These are phyloP conservation scores for Candida gorgasii DNA, from an alignment of 805 yeast genomes.

Conservation along the genomic window DNA sequence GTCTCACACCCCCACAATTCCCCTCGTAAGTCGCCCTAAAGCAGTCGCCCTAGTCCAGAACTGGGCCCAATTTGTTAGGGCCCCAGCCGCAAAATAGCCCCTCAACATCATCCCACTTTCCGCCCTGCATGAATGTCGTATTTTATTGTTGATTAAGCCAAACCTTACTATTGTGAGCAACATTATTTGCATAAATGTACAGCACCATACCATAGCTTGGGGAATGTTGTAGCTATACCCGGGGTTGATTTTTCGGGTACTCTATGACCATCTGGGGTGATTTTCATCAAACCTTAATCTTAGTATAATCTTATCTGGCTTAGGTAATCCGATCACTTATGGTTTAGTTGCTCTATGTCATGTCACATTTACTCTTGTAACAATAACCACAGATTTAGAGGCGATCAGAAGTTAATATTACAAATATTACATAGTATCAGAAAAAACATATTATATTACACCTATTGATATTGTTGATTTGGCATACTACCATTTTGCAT, in stretches of 20 bases:
- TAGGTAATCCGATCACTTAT: neutral
- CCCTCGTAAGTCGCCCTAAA: slow-evolving; percentile 5
- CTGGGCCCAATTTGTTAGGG: neutral
- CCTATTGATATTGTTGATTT: slow-evolving; percentile 54
- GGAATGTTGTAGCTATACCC: neutral
- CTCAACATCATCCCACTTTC: slow-evolving; percentile 3
- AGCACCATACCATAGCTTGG: neutral
- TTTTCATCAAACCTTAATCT: neutral
- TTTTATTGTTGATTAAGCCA: neutral
- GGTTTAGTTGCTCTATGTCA: too few species aligned
- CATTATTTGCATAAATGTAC: neutral
- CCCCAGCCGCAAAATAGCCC: slow-evolving; percentile 1
- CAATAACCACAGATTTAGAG: too few species aligned
- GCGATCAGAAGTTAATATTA: too few species aligned
- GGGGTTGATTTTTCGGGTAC: neutral
- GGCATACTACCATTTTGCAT: slow-evolving; percentile 50
- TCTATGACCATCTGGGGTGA: too few species aligned
- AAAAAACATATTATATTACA: slow-evolving; percentile 10
- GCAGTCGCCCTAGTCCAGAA: neutral
- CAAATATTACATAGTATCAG: too few species aligned
- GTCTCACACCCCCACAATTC: slow-evolving; percentile 7
- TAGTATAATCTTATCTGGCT: neutral
- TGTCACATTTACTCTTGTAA: too few species aligned
- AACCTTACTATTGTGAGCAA: slow-evolving; percentile 5
- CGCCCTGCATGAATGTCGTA: slow-evolving; percentile 6